A percentile compares a stretch with the other conserved stretches of the same genome.
These are phyloP conservation scores for Trichomonascus vanleenenianus DNA, from an alignment of 805 yeast genomes.

Conservation along the genomic window DNA sequence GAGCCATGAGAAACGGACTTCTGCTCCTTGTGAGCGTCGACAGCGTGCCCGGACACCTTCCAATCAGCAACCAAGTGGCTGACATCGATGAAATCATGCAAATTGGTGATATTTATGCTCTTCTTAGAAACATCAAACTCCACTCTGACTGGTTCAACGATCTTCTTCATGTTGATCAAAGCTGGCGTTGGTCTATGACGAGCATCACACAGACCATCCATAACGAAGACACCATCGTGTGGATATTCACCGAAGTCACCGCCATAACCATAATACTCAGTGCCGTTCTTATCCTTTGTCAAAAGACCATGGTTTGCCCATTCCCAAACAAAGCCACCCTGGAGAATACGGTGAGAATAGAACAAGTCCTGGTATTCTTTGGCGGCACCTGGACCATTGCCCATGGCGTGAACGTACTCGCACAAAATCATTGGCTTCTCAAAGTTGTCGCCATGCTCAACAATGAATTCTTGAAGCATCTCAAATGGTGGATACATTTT, in stretches of 20 bases:
- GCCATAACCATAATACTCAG: constrained; percentile 25
- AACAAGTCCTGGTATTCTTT: constrained; percentile 29
- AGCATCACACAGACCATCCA: constrained; percentile 30
- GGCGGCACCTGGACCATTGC: constrained; percentile 32
- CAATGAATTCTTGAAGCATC: constrained; percentile 12
- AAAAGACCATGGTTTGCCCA: constrained; percentile 33
- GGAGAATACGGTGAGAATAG: constrained; percentile 24
- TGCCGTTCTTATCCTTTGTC: constrained; percentile 10
- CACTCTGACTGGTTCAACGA: not conserved
- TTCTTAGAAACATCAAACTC: not conserved
- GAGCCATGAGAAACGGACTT: not conserved
- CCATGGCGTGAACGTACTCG: constrained; percentile 35
- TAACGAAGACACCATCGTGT: constrained; percentile 29
- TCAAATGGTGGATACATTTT: constrained; percentile 27
- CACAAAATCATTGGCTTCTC: constrained; percentile 30
- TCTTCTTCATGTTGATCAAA: constrained; percentile 24
- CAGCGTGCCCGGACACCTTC: not conserved
- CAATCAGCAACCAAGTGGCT: not conserved
- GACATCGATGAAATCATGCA: not conserved
- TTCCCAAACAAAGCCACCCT: constrained; percentile 35
- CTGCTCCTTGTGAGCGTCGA: not conserved
- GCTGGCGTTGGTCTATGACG: constrained; percentile 31
- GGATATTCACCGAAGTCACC: constrained; percentile 33
- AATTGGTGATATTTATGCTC: not conserved
- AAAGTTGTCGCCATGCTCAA: constrained; percentile 4